phyloP scores from a whole-genome alignment of 129 eudicot genomes.

The Mikania micrantha region DNA sequence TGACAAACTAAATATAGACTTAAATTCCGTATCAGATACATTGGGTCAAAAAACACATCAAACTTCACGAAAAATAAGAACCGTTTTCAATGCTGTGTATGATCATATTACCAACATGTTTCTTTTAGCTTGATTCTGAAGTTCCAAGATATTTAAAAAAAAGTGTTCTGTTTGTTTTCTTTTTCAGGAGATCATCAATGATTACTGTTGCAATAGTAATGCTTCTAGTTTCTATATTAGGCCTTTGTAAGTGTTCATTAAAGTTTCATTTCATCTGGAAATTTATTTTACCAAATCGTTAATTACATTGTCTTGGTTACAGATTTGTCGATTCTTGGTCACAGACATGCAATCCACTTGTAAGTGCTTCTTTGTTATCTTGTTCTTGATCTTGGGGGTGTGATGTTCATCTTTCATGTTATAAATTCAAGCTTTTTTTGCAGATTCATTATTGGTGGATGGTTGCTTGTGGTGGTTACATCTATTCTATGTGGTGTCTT shows the following conservation, averaged over 20 bases:
- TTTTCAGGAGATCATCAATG: slow-evolving; percentile 69
- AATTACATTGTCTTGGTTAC: slow-evolving; percentile 7
- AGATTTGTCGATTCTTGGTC: slow-evolving; percentile 74
- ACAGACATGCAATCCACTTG: slow-evolving; percentile 72
- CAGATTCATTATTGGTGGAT: slow-evolving; percentile 93
- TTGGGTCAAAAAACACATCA: slow-evolving; percentile 60
- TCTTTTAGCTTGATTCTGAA: background rate
- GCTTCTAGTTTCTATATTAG: slow-evolving; percentile 70
- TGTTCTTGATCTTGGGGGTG: background rate
- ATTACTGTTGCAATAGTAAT: slow-evolving; percentile 67
- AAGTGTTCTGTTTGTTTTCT: background rate
- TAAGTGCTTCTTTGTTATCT: slow-evolving; percentile 30
- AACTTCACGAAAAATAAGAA: slow-evolving; percentile 56
- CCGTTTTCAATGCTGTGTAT: slow-evolving; percentile 72
- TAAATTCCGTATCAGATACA: slow-evolving; percentile 59
- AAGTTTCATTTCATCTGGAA: background rate
- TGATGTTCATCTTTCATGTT: slow-evolving; percentile 15
- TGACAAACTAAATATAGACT: slow-evolving; percentile 59
- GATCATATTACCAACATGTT: slow-evolving; percentile 13
- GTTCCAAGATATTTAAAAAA: background rate
- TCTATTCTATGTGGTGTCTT: slow-evolving; percentile 86
- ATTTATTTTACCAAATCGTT: background rate
- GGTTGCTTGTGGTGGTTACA: slow-evolving; percentile 89
- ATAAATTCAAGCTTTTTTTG: slow-evolving; percentile 12
- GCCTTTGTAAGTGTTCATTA: slow-evolving; percentile 69